A percentile compares a stretch with the other conserved stretches of the same genome.
These are phyloP conservation scores for Asterella californica DNA, from an alignment of 225 moss, liverwort and hornwort species.

Conservation along the genomic window DNA sequence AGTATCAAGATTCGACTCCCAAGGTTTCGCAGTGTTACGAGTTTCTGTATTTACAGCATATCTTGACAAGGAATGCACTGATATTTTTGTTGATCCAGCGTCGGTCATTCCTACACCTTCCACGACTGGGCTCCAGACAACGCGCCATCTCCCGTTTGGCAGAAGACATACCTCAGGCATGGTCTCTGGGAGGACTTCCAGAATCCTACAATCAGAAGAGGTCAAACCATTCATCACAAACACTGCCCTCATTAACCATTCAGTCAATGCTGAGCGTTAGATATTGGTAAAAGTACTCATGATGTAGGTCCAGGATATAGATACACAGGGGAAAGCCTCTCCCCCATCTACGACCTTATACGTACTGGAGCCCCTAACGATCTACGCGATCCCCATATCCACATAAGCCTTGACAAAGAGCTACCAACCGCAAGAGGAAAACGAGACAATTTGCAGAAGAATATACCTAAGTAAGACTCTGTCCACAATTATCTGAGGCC, in stretches of 20 bases:
- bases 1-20: conserved; percentile 8
- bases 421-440: background rate
- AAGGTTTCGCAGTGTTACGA: conserved; percentile 6
- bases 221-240: background rate
- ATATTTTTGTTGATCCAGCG: background rate
- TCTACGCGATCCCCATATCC: background rate
- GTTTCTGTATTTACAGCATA: conserved; percentile 15
- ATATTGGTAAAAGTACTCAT: background rate
- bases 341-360: background rate
- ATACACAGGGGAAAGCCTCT: background rate
- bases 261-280: no score
- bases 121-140: conserved; percentile 30
- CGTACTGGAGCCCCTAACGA: background rate
- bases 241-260: background rate
- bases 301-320: background rate
- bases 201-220: conserved; percentile 21
- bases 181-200: conserved; percentile 39
- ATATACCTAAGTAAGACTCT: conserved; percentile 35
- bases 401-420: background rate
- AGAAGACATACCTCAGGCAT: conserved; percentile 42
- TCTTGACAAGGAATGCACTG: conserved; percentile 16
- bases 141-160: conserved; percentile 43
- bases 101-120: conserved; percentile 19
- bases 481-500: conserved; percentile 46
- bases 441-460: background rate